Percentiles rank a stretch among this genome's conserved stretches.
phyloP scores from a whole-genome alignment of 1,284 basidiomycete genomes.

The Rhodotorula sp. region DNA sequence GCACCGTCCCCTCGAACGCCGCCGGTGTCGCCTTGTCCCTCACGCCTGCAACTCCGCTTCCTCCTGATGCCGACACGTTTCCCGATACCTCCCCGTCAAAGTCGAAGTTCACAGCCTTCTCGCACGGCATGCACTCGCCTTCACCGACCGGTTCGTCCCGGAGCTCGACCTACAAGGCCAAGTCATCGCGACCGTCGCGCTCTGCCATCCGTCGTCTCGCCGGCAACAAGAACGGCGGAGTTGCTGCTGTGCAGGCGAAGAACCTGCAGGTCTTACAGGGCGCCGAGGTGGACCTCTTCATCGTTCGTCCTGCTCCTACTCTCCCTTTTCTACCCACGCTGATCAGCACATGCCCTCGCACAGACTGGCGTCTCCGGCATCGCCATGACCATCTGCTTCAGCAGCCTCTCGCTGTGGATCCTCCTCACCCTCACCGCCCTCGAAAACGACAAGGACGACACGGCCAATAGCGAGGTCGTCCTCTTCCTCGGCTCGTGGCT shows the following conservation, averaged over 20 bases:
- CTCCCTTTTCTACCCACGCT: neutral
- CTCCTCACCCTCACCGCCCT: neutral
- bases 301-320: neutral
- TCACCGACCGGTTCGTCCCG: neutral
- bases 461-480: neutral
- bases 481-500: slow-evolving; percentile 2
- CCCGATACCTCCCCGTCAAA: neutral
- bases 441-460: neutral
- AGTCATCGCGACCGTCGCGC: neutral
- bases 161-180: neutral
- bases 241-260: slow-evolving; percentile 5
- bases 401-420: slow-evolving; percentile 1
- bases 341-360: too few relatives aligned
- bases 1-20: too few relatives aligned
- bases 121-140: too few relatives aligned
- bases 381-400: neutral
- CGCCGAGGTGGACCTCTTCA: slow-evolving; percentile 14
- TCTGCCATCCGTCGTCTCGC: slow-evolving; percentile 2
- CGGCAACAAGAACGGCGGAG: neutral
- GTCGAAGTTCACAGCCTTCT: too few relatives aligned
- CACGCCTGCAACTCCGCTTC: neutral
- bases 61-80: too few relatives aligned
- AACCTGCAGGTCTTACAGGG: slow-evolving; percentile 3
- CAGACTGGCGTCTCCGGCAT: slow-evolving; percentile 11
- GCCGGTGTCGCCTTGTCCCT: neutral